These are phyloP conservation scores for Fusarium equiseti DNA, from an alignment of 2,329 filamentous ascomycete genomes.

Conservation along the genomic window DNA sequence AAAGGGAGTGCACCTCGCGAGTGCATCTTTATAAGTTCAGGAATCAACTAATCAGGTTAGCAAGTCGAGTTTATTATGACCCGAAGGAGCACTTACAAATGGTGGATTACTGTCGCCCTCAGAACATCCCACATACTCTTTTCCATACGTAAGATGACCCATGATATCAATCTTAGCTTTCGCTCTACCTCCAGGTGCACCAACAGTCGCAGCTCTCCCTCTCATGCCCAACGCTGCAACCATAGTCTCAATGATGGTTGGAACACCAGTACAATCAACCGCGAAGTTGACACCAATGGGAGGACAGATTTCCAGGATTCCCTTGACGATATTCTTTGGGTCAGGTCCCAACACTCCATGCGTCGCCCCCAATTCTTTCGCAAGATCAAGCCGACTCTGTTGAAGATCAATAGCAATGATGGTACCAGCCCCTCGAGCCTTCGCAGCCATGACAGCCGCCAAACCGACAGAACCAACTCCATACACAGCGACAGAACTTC, in stretches of 20 bases:
- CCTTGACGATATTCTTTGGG: neutral
- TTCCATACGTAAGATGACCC: conserved; percentile 16
- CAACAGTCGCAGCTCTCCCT: conserved; percentile 22
- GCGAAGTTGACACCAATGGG: conserved; percentile 29
- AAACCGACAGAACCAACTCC: conserved; percentile 27
- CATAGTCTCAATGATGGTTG: conserved; percentile 25
- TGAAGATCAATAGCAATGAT: conserved; percentile 32
- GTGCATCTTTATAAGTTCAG: conserved; percentile 14
- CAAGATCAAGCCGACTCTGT: conserved; percentile 8
- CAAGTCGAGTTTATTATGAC: neutral
- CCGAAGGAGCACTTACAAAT: neutral
- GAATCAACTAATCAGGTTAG: conserved; percentile 10
- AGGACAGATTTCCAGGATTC: neutral
- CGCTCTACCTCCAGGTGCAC: conserved; percentile 10
- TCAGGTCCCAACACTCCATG: neutral
- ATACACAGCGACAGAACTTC: conserved; percentile 22
- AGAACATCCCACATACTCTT: conserved; percentile 29
- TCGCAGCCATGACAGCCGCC: conserved; percentile 32
- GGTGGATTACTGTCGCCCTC: conserved; percentile 24
- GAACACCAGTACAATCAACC: conserved; percentile 34
- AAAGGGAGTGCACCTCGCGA: neutral
- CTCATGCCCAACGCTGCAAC: conserved; percentile 11
- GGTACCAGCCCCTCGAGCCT: neutral
- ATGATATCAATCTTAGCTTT: conserved; percentile 25
- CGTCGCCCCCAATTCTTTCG: conserved; percentile 25